Base-by-base conservation (phyloP, 1,284 basidiomycete genomes). In the Rhizoctonia solani region DNA sequence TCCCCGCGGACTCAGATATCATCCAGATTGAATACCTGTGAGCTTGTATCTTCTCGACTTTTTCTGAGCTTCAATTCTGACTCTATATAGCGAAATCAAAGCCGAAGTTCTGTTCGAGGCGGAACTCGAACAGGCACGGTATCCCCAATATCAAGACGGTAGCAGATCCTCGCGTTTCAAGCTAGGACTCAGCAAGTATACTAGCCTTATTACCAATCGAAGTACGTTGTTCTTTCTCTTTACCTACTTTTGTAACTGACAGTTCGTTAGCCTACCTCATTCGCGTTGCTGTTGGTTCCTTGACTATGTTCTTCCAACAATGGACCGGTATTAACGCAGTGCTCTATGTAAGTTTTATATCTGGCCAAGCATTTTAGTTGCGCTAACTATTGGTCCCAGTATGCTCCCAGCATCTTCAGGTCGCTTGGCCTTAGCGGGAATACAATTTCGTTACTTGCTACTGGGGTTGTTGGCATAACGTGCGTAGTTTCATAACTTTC, bases 21-120 rank as follows among this genome's bases (percentile, higher is more conserved):
- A 85, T 93, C 5, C 85, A 89, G 71, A 87, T 90, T 71, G 91
- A 93, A 73, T 92, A 87, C 78, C 80, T 92, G 83, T 87, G 53
- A 69, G 84, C 77, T 39, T 39, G 37, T 39, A 39, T 39, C 8
- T 16, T 8, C 16, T 65, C 19, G 44, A 21, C 30, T 14, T 9
- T 19, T 21, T 54, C 19, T 14, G 23, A 8, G n/a, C n/a, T 19
- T 50, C 2, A 19, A 21, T 58, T 34, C 4, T 59, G n/a, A 32
- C 2, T 37, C 6, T n/a, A 1, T 42, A 30, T 54, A 87, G 86
- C 67, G 89, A 92, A 74, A 88, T 93, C 76, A 87, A 87, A 71
- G 89, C 89, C 0, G 88, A 93, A 74, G 81, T 86, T 73, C 73
- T 89, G 1, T 90, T 91, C 70, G 88, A 91, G 75, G 81, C 84